Evolutionary conservation across 129 eudicot species (phyloP).

Genomic region (Helianthus annuus): HanXRQr2.0-SUNRISE NC_035437.2:166993846-166994345

Average conservation of each 20-base stretch:
- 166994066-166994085: neutral
- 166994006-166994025: neutral
- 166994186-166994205: neutral
- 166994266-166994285: no score
- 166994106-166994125: neutral
- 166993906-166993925: no score
- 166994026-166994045: constrained; percentile 4
- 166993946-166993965: no score
- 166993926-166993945: no score
- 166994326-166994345: neutral
- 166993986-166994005: neutral
- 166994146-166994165: neutral
- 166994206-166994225: neutral
- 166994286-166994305: neutral
- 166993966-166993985: no score
- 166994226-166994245: neutral
- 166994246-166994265: neutral
- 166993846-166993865: no score
- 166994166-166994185: constrained; percentile 4
- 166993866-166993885: no score
- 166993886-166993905: no score
- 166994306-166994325: neutral
- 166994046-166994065: constrained; percentile 6
- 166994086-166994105: neutral
- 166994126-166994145: no score